Base-by-base conservation (phyloP, 345 rosid species). In the Punica granatum region DNA sequence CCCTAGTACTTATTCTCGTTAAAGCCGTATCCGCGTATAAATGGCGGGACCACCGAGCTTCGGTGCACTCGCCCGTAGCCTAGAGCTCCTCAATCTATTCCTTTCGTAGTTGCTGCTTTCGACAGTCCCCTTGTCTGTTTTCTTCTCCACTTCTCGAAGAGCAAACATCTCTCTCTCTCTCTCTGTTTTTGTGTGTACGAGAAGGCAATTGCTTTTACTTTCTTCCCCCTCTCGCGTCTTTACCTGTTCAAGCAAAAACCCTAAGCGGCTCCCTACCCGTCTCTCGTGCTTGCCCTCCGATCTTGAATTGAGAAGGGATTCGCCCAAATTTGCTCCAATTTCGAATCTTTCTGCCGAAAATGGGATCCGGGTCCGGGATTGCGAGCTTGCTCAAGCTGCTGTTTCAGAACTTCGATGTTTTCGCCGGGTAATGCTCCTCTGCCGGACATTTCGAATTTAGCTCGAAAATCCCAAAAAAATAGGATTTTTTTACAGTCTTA, bases 381-480 rank as follows among this genome's bases (percentile, higher is more conserved):
- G 87, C 83, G 69, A 81, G 71, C 75, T 85, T 91, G 74, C 48
- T 91, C 44, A 88, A 88, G 73, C 85, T 91, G 72, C 61, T 91
- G 67, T 75, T 91, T 33, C 77, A 79, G 73, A 91, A 89, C 85
- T 85, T 88, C 53, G 97, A 91, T 75, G 86, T 91, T 78, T 89
- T 91, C 82, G 92, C 95, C 80, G 95, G 97, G 97, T 90, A 74
- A 43, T 68, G 39, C 28, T 26, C 37, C 51, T 42, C 36, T 67
- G 39, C 46, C 30, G 13, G 26, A 37, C 64, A 7, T 28, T 12
- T 35, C 30, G 18, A 62, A 13, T 53, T 67, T 1, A 35, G 31
- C 62, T 67, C 60, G 26, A 14, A 3, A 14, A 61, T 34, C 42
- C 12, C 14, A 7, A 7, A 61, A 61, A 62, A 23, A 25, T 62